Evolutionary conservation across 257 asterid genomes (phyloP).

Genomic region (Solanum bulbocastanum): DNA sequence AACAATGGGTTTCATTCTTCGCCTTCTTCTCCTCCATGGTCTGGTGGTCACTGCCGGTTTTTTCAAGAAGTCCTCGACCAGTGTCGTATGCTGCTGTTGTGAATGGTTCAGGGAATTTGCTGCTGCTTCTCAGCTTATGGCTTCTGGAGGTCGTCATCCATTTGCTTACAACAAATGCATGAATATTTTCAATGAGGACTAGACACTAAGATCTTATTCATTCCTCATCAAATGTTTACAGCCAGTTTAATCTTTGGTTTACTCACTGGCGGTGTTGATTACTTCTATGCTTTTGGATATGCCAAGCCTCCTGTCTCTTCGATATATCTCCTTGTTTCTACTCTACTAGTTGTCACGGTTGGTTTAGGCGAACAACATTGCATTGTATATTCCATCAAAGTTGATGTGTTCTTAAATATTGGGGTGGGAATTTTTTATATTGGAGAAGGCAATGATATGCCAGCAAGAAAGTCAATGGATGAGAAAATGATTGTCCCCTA

Average conservation of each 20-base stretch:
- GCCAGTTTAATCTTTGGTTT: neutral
- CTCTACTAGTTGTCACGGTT: neutral
- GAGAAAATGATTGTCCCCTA: neutral
- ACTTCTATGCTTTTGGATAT: neutral
- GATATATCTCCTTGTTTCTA: neutral
- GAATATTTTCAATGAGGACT: slow-evolving; percentile 36
- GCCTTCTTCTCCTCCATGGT: slow-evolving; percentile 33
- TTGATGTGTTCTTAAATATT: neutral
- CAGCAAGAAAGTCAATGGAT: neutral
- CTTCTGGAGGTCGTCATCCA: slow-evolving; percentile 46
- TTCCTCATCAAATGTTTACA: neutral
- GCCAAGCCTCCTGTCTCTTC: neutral
- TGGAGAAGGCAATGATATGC: neutral
- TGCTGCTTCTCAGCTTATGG: slow-evolving; percentile 29
- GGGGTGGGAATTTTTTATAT: neutral
- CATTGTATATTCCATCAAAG: neutral
- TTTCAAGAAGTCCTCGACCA: slow-evolving; percentile 39
- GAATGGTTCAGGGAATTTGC: slow-evolving; percentile 49
- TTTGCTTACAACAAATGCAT: slow-evolving; percentile 44
- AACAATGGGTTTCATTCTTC: slow-evolving; percentile 45
- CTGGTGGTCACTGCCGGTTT: slow-evolving; percentile 17
- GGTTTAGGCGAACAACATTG: neutral
- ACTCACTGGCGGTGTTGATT: neutral
- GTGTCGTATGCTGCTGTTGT: slow-evolving; percentile 47
- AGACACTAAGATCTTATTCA: neutral